phyloP scores from a whole-genome alignment of 768 basidiomycete genomes.

The Pleurotus citrinopileatus region DNA sequence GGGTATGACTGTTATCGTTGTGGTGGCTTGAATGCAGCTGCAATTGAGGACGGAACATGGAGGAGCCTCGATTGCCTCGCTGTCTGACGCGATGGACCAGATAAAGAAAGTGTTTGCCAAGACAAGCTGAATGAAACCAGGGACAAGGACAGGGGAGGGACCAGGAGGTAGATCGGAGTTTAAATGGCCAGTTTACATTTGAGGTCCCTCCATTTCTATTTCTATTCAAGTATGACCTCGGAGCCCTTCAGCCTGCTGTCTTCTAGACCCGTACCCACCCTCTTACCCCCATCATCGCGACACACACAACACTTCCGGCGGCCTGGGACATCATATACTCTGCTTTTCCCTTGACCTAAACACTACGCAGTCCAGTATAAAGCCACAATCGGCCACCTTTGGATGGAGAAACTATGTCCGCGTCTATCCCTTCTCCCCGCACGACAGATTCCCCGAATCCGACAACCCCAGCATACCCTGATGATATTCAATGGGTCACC shows the following conservation, averaged over 20 bases:
- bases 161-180: constrained; percentile 5
- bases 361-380: too few relatives aligned
- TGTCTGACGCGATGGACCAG: neutral
- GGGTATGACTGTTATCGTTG: too few relatives aligned
- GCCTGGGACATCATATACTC: too few relatives aligned
- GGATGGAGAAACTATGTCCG: neutral
- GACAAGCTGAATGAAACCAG: neutral
- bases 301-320: too few relatives aligned
- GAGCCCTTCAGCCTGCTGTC: neutral
- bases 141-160: constrained; percentile 3
- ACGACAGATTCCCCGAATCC: constrained; percentile 28
- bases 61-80: too few relatives aligned
- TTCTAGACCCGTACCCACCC: too few relatives aligned
- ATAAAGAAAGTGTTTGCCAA: neutral
- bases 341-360: too few relatives aligned
- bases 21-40: neutral
- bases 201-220: too few relatives aligned
- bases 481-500: constrained; percentile 49
- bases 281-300: too few relatives aligned
- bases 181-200: constrained; percentile 1
- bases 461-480: constrained; percentile 38
- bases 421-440: constrained; percentile 12
- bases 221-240: neutral
- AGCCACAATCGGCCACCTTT: too few relatives aligned
- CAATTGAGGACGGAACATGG: neutral